phyloP scores from a whole-genome alignment of 345 rosid species.

The Gossypium arboreum region DNA sequence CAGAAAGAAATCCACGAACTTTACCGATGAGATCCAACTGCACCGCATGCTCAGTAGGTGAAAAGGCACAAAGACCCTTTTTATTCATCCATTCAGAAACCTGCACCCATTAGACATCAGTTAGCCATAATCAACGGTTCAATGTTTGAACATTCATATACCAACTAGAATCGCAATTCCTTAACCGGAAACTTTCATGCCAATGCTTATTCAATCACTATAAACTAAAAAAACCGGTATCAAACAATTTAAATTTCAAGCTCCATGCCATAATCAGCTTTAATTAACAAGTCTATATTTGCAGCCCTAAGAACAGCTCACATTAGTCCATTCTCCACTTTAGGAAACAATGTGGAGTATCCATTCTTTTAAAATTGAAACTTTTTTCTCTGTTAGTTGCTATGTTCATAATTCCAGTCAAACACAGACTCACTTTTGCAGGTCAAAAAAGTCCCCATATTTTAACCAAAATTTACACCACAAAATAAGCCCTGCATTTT shows the following conservation, averaged over 20 bases:
- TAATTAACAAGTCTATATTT: neutral
- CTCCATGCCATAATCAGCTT: neutral
- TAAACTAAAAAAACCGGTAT: neutral
- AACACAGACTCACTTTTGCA: neutral
- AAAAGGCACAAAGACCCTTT: conserved; percentile 50
- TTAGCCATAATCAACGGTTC: neutral
- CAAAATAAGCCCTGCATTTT: neutral
- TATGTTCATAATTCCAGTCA: neutral
- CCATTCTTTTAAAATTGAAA: neutral
- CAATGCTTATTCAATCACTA: neutral
- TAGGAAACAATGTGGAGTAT: neutral
- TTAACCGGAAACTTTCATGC: neutral
- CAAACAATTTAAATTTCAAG: neutral
- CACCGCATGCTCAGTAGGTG: conserved; percentile 75
- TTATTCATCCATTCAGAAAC: conserved; percentile 79
- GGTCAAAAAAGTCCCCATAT: neutral
- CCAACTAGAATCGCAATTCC: neutral
- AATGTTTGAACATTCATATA: neutral
- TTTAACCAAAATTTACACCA: neutral
- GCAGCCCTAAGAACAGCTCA: neutral
- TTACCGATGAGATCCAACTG: conserved; percentile 74
- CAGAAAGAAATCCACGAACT: conserved; percentile 57
- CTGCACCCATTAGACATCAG: conserved; percentile 31
- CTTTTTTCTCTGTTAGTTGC: too few species aligned
- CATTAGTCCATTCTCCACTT: neutral